Conservation (phyloP, 164 flowering plant species). For the Chimonanthus praecox region DNA sequence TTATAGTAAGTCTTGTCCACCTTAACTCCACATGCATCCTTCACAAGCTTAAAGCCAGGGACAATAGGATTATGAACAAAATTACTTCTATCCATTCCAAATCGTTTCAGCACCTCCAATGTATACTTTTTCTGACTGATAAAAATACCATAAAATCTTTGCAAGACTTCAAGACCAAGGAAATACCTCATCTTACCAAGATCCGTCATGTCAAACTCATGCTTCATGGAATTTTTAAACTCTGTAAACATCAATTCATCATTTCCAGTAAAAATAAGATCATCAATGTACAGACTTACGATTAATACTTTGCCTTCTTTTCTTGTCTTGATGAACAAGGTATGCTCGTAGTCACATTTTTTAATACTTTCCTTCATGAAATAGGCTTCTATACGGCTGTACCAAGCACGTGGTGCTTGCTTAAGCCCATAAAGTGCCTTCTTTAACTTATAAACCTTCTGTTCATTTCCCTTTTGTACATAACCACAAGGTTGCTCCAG, state of each 20-base stretch:
- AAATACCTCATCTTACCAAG: too few species aligned
- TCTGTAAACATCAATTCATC: conserved; percentile 2
- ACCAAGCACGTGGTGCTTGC: too few species aligned
- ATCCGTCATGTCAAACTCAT: too few species aligned
- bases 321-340: not conserved
- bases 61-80: too few species aligned
- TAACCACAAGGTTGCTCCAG: conserved; percentile 5
- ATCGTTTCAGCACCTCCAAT: conserved; percentile 2
- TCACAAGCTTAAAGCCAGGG: not conserved
- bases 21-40: too few species aligned
- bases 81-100: conserved; percentile 3
- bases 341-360: not conserved
- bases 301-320: not conserved
- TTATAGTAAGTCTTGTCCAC: too few species aligned
- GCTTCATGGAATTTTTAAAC: conserved; percentile 12
- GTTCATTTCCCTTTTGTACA: conserved; percentile 1
- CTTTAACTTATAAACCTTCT: not conserved
- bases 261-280: not conserved
- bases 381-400: too few species aligned
- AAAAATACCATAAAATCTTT: conserved; percentile 3
- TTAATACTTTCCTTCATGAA: too few species aligned
- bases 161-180: too few species aligned
- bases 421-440: too few species aligned
- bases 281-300: not conserved
- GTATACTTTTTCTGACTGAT: conserved; percentile 10